Evolutionary conservation across 2,329 filamentous ascomycete species (phyloP).

Genomic region (Dryadomyces sulphureus): DNA sequence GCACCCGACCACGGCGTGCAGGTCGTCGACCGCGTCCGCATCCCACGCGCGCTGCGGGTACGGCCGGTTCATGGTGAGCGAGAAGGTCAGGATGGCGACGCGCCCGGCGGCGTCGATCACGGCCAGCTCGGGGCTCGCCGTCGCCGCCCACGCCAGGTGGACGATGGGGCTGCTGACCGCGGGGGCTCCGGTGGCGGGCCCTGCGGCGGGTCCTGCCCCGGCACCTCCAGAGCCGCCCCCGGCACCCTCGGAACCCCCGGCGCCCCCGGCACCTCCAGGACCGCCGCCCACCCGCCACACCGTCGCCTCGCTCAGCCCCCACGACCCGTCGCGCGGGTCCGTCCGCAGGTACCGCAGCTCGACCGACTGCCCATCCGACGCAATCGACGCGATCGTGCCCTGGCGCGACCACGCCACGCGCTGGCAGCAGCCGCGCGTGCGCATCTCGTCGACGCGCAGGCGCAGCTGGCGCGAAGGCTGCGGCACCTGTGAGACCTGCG

Average conservation of each 20-base stretch:
- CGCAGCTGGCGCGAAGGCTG: slow-evolving; percentile 51
- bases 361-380: slow-evolving; percentile 53
- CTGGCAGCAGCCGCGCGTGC: slow-evolving; percentile 66
- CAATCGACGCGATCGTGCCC: slow-evolving; percentile 73
- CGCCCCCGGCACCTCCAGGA: too few species aligned
- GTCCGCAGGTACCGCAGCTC: slow-evolving; percentile 61
- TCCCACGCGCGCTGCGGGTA: slow-evolving; percentile 45
- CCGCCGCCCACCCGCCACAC: too few species aligned
- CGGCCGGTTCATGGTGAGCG: slow-evolving; percentile 59
- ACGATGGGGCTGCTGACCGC: slow-evolving; percentile 39
- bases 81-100: slow-evolving; percentile 58
- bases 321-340: slow-evolving; percentile 52
- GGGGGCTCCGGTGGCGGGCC: slow-evolving; percentile 21
- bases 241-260: too few species aligned
- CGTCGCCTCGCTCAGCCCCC: slow-evolving; percentile 63
- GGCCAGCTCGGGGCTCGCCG: slow-evolving; percentile 63
- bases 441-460: slow-evolving; percentile 62
- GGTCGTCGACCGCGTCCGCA: slow-evolving; percentile 57
- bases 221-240: too few species aligned
- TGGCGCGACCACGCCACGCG: slow-evolving; percentile 71
- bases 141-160: slow-evolving; percentile 68
- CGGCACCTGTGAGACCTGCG: slow-evolving; percentile 15
- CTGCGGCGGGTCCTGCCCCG: too few species aligned
- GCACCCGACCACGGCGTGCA: slow-evolving; percentile 65
- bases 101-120: slow-evolving; percentile 68